phyloP scores from a whole-genome alignment of 148 eudicot genomes.

The Selenicereus undatus region DNA sequence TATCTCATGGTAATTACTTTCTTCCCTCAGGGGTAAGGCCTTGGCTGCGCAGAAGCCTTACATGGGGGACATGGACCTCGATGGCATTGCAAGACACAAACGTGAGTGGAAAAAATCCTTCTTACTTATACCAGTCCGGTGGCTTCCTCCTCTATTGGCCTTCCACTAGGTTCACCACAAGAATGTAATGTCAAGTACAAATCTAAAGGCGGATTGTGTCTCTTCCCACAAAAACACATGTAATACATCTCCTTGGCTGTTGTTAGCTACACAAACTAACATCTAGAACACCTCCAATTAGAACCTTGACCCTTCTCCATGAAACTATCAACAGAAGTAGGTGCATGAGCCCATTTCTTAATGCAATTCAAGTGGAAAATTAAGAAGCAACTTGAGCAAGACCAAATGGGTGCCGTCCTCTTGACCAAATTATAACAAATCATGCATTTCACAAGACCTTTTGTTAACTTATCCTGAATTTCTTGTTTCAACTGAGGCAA shows the following conservation, averaged over 20 bases:
- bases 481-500: conserved; percentile 87
- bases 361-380: conserved; percentile 81
- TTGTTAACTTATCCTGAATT: conserved; percentile 85
- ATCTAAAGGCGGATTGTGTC: conserved; percentile 84
- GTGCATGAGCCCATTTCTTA: conserved; percentile 95
- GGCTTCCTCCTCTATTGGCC: conserved; percentile 62
- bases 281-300: conserved; percentile 96
- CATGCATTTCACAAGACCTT: conserved; percentile 89
- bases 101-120: conserved; percentile 73
- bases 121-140: conserved; percentile 34
- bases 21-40: conserved; percentile 79
- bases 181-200: conserved; percentile 87
- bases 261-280: conserved; percentile 78
- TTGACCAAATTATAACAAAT: conserved; percentile 93
- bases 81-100: conserved; percentile 90
- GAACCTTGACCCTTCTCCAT: conserved; percentile 79
- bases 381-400: conserved; percentile 80
- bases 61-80: conserved; percentile 97
- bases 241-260: conserved; percentile 68
- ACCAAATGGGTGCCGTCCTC: conserved; percentile 88
- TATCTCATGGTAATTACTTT: conserved; percentile 70
- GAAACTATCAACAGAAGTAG: conserved; percentile 68
- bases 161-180: conserved; percentile 93
- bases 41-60: conserved; percentile 89
- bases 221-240: conserved; percentile 89